Evolutionary conservation across 2,329 filamentous ascomycete species (phyloP).

Genomic region (Exophiala aquamarina): DNA sequence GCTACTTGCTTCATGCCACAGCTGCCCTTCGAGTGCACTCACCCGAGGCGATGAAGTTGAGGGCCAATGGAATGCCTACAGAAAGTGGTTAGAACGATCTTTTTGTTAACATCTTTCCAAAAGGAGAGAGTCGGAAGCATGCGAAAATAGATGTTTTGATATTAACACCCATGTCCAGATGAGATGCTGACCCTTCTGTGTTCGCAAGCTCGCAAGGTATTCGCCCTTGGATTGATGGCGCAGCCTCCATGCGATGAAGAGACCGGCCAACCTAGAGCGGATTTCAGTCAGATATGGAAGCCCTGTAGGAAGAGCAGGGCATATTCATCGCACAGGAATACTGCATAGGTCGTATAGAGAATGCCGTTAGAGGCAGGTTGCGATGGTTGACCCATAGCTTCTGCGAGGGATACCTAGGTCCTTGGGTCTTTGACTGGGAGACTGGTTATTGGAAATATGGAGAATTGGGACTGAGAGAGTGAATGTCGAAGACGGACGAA

Average conservation of each 20-base stretch:
- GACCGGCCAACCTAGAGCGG: slow-evolving; percentile 59
- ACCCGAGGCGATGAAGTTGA: slow-evolving; percentile 92
- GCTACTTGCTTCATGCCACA: slow-evolving; percentile 59
- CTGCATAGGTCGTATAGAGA: slow-evolving; percentile 76
- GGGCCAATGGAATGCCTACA: slow-evolving; percentile 72
- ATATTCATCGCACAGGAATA: slow-evolving; percentile 64
- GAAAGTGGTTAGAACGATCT: slow-evolving; percentile 25
- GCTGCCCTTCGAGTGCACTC: slow-evolving; percentile 55
- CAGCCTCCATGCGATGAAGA: slow-evolving; percentile 56
- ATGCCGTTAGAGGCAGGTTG: slow-evolving; percentile 77
- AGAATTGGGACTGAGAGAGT: too few species aligned
- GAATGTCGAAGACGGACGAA: too few species aligned
- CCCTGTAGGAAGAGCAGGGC: not conserved
- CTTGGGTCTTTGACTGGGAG: too few species aligned
- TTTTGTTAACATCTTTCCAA: too few species aligned
- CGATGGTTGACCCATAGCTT: slow-evolving; percentile 71
- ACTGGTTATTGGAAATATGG: too few species aligned
- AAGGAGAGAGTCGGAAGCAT: too few species aligned
- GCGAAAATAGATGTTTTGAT: too few species aligned
- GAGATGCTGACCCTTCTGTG: slow-evolving; percentile 68
- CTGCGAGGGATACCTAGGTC: not conserved
- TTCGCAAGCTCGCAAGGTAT: slow-evolving; percentile 74
- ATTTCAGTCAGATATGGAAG: slow-evolving; percentile 16
- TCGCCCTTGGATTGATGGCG: slow-evolving; percentile 66
- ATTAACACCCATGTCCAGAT: not conserved